Evolutionary conservation across 768 basidiomycete genomes (phyloP).

Genomic region (Suillus sp.): DNA sequence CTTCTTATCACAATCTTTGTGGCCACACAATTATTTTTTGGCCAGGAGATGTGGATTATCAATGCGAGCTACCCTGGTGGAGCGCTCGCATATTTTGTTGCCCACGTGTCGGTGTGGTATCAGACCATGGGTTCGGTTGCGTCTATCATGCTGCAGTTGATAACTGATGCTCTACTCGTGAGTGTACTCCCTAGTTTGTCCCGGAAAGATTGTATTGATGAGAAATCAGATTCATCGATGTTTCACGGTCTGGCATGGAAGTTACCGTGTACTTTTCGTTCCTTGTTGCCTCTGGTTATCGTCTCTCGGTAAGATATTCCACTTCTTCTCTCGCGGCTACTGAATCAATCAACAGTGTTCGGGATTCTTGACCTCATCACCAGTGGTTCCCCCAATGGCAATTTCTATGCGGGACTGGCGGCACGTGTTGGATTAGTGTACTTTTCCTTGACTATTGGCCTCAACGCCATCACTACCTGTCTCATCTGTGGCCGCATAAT

Average conservation of each 20-base stretch:
- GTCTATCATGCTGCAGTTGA: constrained; percentile 33
- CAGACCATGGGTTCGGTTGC: constrained; percentile 33
- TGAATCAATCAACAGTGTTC: constrained; percentile 6
- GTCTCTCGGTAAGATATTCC: constrained; percentile 26
- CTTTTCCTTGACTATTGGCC: constrained; percentile 13
- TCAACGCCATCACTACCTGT: constrained; percentile 16
- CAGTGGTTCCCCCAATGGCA: constrained; percentile 8
- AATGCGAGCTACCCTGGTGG: constrained; percentile 37
- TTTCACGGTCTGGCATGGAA: constrained; percentile 34
- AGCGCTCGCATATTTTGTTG: constrained; percentile 33
- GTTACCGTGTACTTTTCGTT: constrained; percentile 18
- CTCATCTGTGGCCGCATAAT: constrained; percentile 20
- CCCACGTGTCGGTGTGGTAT: constrained; percentile 31
- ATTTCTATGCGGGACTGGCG: constrained; percentile 18
- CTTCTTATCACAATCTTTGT: constrained; percentile 37
- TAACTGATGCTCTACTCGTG: constrained; percentile 43
- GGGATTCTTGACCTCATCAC: constrained; percentile 15
- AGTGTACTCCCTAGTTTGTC: constrained; percentile 11
- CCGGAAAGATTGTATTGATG: not conserved
- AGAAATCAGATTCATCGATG: constrained; percentile 40
- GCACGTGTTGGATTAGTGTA: constrained; percentile 18
- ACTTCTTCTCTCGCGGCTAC: not conserved
- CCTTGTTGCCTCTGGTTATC: constrained; percentile 26
- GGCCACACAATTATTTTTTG: constrained; percentile 32
- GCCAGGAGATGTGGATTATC: constrained; percentile 40